Base-by-base conservation (phyloP, 306 rosid genomes). In the Dryas alaskensis region DNA sequence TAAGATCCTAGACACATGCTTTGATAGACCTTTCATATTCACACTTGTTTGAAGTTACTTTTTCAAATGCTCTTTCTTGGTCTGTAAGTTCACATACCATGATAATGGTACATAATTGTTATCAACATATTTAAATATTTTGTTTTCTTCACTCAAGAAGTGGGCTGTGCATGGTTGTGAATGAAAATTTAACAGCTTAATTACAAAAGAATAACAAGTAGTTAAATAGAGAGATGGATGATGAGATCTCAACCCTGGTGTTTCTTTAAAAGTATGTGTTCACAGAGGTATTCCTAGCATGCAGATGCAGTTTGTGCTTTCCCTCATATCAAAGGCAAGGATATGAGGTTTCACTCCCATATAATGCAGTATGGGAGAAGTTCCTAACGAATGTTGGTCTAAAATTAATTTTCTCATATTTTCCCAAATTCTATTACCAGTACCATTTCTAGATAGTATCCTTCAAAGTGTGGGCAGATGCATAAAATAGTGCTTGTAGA, bases 271-370 rank as follows among this genome's bases (percentile, higher is more conserved):
- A 9, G 37, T 31, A 31, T 31, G 45, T 11, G 12, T 31, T 31
- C 37, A 31, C 37, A 31, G 11, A 60, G 65, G 65, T 31, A 12
- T 60, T 60, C 65, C 65, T 60, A 60, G 17, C 45, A 60, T 60
- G 19, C 10, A 39, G 48, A 61, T 37, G 48, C 22, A 14, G 13
- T 61, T 37, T 61, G 47, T 61, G 22, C 67, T 61, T 61, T 61
- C 67, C 67, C 46, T 61, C 67, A 39, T 4, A 61, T 40, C 48
- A 14, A 61, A 39, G 67, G 13, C 67, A 61, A 60, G 45, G 65
- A 31, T 37, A 12, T 60, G 2, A 31, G 2, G 45, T 6, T 37
- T 10, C 42, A 60, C 31, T 60, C 45, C n/a, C 13, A 14, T 16
- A 39, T 16, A 13, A 40, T 62, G 48, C 5, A 16, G 48, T 40